These are phyloP conservation scores for Aechmea fasciata DNA, from an alignment of 176 grass and related monocot genomes.

Conservation along the genomic window DNA sequence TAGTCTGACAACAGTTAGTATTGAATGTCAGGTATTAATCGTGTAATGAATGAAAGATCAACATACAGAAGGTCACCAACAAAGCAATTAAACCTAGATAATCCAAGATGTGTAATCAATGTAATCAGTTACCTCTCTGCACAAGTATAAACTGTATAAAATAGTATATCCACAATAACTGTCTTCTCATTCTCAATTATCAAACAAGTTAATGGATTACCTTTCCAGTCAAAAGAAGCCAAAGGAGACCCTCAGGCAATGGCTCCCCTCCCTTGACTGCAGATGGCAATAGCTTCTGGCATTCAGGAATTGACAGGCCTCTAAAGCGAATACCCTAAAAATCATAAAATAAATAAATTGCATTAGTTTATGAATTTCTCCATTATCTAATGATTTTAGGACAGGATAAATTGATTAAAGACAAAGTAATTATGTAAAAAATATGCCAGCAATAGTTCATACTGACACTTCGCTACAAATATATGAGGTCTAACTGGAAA, in stretches of 20 bases:
- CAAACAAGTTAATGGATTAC: constrained; percentile 18
- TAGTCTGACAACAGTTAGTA: too few species aligned
- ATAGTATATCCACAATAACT: too few species aligned
- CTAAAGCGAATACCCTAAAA: constrained; percentile 95
- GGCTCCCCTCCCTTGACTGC: constrained; percentile 73
- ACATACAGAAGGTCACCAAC: too few species aligned
- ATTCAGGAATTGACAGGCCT: constrained; percentile 93
- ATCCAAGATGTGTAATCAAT: too few species aligned
- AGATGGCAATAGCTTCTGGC: constrained; percentile 69
- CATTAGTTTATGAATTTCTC: neutral
- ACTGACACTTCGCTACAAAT: neutral
- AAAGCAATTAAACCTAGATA: too few species aligned
- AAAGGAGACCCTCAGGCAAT: constrained; percentile 94
- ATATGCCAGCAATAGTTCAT: neutral
- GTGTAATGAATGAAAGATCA: too few species aligned
- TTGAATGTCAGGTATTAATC: too few species aligned
- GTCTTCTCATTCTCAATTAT: neutral
- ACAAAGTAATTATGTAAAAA: neutral
- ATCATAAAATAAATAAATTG: neutral
- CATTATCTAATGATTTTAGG: neutral
- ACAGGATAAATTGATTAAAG: neutral
- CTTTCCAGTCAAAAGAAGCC: constrained; percentile 99
- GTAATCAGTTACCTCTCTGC: too few species aligned
- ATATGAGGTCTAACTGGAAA: neutral
- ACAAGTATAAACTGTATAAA: too few species aligned